These are phyloP conservation scores for Retiboletus flavoniger DNA, from an alignment of 1,284 basidiomycete species.

Conservation along the genomic window DNA sequence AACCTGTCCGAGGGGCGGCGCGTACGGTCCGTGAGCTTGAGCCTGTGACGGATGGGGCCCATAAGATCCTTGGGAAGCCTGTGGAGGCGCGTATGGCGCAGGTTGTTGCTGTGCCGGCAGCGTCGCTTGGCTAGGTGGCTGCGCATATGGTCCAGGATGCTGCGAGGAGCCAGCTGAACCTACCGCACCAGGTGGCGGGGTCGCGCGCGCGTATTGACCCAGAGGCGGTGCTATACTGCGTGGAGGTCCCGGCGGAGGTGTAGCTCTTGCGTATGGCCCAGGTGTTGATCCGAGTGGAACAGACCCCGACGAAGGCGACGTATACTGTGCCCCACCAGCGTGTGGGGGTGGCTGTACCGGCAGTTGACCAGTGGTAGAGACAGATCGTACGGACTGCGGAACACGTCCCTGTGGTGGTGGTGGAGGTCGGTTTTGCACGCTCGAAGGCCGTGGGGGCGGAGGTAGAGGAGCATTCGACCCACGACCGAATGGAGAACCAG, in stretches of 20 bases:
- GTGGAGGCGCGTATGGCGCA: conserved; percentile 37
- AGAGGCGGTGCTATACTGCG: conserved; percentile 32
- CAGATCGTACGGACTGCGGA: conserved; percentile 38
- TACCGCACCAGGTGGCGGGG: conserved; percentile 41
- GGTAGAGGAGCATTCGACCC: conserved; percentile 45
- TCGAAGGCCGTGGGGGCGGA: conserved; percentile 64
- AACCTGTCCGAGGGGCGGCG: conserved; percentile 16
- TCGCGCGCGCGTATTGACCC: conserved; percentile 40
- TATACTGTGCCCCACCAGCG: conserved; percentile 45
- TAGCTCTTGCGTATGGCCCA: conserved; percentile 39
- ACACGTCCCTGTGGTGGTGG: conserved; percentile 47
- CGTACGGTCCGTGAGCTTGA: conserved; percentile 17
- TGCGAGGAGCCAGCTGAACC: conserved; percentile 31
- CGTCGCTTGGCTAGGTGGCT: conserved; percentile 24
- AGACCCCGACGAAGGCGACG: conserved; percentile 35
- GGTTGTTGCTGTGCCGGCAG: conserved; percentile 37
- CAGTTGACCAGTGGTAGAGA: conserved; percentile 41
- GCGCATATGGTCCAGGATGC: conserved; percentile 34
- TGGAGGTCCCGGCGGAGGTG: conserved; percentile 40
- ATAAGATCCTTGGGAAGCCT: conserved; percentile 14
- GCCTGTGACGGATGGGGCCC: conserved; percentile 15
- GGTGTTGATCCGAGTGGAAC: conserved; percentile 29
- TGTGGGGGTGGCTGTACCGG: conserved; percentile 37
- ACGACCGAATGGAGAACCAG: conserved; percentile 45
- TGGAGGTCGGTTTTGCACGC: conserved; percentile 49